Conservation (phyloP, 345 rosid species). For the Acer negundo region DNA sequence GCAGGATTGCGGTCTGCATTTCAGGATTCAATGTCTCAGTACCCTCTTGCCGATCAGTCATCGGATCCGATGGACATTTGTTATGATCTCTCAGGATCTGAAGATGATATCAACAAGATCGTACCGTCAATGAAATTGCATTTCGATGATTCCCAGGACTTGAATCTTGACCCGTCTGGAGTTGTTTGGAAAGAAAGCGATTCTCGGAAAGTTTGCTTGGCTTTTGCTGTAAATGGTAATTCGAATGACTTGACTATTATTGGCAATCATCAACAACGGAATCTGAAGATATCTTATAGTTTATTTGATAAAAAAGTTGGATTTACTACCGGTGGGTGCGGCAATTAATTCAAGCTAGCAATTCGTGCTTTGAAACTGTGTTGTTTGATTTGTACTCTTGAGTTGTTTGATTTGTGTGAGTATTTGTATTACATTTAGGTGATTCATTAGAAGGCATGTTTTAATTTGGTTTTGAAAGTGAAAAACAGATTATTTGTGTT, state of each 20-base stretch:
- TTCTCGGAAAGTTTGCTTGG: constrained; percentile 32
- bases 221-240: constrained; percentile 18
- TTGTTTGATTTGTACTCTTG: background rate
- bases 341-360: background rate
- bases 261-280: constrained; percentile 30
- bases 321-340: background rate
- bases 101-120: background rate
- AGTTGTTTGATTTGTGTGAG: background rate
- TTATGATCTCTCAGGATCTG: constrained; percentile 23
- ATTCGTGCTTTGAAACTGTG: background rate
- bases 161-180: constrained; percentile 22
- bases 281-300: constrained; percentile 14
- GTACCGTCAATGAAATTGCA: constrained; percentile 28
- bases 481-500: too few relatives aligned
- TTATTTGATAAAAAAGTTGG: background rate
- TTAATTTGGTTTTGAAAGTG: background rate
- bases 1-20: constrained; percentile 21
- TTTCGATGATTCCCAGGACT: constrained; percentile 23
- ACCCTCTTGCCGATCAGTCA: background rate
- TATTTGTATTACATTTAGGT: too few relatives aligned
- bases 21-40: constrained; percentile 14
- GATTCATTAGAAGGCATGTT: background rate
- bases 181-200: constrained; percentile 8
- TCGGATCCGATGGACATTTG: constrained; percentile 15
- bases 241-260: constrained; percentile 20